Evolutionary conservation across 2,329 filamentous ascomycete species (phyloP).

Genomic region (Pseudonectria buxi): DNA sequence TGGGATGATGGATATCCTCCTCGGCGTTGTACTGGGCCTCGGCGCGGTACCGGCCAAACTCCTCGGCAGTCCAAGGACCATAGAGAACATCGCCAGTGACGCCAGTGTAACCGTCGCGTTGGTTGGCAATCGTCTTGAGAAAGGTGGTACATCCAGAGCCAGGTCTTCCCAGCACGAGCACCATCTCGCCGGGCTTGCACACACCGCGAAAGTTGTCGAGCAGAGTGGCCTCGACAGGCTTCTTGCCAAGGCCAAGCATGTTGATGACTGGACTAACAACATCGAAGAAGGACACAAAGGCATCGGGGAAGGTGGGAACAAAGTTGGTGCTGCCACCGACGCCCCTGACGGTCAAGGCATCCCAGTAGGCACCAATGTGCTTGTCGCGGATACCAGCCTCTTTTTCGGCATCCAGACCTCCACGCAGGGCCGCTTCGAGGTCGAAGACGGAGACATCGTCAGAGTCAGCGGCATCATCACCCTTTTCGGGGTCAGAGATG

Average conservation of each 20-base stretch:
- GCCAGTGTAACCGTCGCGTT: constrained; percentile 49
- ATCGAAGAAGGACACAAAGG: constrained; percentile 71
- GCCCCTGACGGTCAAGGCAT: constrained; percentile 68
- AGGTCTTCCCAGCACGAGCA: constrained; percentile 72
- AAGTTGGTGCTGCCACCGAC: constrained; percentile 68
- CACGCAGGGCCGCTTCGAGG: constrained; percentile 66
- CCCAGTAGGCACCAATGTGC: constrained; percentile 74
- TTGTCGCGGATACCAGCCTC: constrained; percentile 76
- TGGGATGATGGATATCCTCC: constrained; percentile 79
- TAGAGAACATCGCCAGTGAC: constrained; percentile 67
- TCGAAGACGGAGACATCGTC: constrained; percentile 56
- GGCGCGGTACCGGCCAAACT: constrained; percentile 70
- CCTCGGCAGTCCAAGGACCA: constrained; percentile 63
- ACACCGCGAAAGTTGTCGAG: constrained; percentile 65
- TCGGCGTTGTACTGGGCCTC: constrained; percentile 76
- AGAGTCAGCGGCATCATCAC: constrained; percentile 30
- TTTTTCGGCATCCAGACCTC: constrained; percentile 62
- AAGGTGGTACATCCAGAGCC: constrained; percentile 67
- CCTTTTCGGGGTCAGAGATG: constrained; percentile 53
- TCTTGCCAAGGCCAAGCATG: constrained; percentile 58
- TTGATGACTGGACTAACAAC: constrained; percentile 57
- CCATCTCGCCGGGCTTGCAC: constrained; percentile 79
- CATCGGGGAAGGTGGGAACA: constrained; percentile 68
- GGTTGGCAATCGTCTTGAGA: constrained; percentile 61
- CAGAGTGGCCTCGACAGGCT: constrained; percentile 65